phyloP scores from a whole-genome alignment of 805 yeast species.

The Metschnikowia matae region DNA sequence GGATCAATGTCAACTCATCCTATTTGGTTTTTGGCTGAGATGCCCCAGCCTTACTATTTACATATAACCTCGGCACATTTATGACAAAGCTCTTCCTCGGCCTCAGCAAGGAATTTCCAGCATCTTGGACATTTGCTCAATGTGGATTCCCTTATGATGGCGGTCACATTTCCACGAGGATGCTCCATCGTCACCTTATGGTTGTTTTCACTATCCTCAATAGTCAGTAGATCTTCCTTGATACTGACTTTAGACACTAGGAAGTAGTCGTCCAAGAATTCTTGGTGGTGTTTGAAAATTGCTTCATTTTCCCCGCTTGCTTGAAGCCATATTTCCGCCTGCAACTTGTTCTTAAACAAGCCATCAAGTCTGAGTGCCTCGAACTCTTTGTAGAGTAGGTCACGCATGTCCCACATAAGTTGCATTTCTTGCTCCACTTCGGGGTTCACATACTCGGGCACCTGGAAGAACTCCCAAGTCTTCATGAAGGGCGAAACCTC shows the following conservation, averaged over 20 bases:
- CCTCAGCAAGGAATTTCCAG: conserved; percentile 70
- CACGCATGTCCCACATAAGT: conserved; percentile 45
- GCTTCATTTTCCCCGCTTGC: conserved; percentile 9
- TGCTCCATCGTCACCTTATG: conserved; percentile 1
- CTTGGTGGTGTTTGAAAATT: conserved; percentile 21
- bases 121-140: conserved; percentile 84
- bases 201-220: not conserved
- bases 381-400: conserved; percentile 45
- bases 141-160: conserved; percentile 42
- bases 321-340: conserved; percentile 41
- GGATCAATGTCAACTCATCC: no score
- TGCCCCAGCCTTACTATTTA: conserved; percentile 14
- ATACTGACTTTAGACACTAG: conserved; percentile 54
- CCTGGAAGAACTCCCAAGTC: conserved; percentile 20
- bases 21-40: not conserved
- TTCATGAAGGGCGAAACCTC: conserved; percentile 15
- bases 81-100: conserved; percentile 53
- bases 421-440: conserved; percentile 43
- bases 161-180: conserved; percentile 22
- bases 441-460: conserved; percentile 34
- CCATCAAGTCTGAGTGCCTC: conserved; percentile 56
- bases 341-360: conserved; percentile 54
- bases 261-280: conserved; percentile 42
- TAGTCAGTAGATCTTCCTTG: not conserved
- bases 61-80: conserved; percentile 55